Evolutionary conservation across 2,329 filamentous ascomycete genomes (phyloP).

Genomic region (Exophiala xenobiotica): DNA sequence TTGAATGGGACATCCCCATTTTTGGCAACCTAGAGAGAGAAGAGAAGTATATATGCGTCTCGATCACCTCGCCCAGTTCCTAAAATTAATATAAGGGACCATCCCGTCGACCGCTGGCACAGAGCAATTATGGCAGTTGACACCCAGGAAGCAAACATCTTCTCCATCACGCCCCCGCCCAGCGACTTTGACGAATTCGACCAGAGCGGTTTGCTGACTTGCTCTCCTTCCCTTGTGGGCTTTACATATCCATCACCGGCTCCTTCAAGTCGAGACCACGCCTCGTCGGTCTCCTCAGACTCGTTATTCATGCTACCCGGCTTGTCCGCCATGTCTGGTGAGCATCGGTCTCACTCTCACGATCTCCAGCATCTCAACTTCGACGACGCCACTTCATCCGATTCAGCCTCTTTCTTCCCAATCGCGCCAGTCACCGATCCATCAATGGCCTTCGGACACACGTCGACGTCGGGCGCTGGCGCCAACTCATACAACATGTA

Average conservation of each 20-base stretch:
- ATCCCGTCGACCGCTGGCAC: background rate
- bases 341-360: slow-evolving; percentile 18
- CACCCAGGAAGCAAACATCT: slow-evolving; percentile 20
- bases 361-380: slow-evolving; percentile 23
- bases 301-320: slow-evolving; percentile 22
- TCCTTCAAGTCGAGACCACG: slow-evolving; percentile 27
- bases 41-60: slow-evolving; percentile 16
- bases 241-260: slow-evolving; percentile 30
- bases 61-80: background rate
- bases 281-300: slow-evolving; percentile 24
- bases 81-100: background rate
- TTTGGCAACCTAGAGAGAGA: background rate
- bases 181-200: slow-evolving; percentile 31
- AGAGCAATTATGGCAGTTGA: slow-evolving; percentile 22
- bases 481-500: slow-evolving; percentile 24
- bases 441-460: slow-evolving; percentile 13
- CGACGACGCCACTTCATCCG: slow-evolving; percentile 18
- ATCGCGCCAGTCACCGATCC: slow-evolving; percentile 21
- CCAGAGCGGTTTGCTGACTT: slow-evolving; percentile 26
- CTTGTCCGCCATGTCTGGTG: slow-evolving; percentile 14
- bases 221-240: slow-evolving; percentile 24
- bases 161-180: slow-evolving; percentile 29
- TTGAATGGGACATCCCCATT: background rate
- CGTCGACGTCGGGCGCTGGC: slow-evolving; percentile 5
- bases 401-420: slow-evolving; percentile 26